phyloP scores from a whole-genome alignment of 78 protist species.

The Diacronema lutheri region DNA sequence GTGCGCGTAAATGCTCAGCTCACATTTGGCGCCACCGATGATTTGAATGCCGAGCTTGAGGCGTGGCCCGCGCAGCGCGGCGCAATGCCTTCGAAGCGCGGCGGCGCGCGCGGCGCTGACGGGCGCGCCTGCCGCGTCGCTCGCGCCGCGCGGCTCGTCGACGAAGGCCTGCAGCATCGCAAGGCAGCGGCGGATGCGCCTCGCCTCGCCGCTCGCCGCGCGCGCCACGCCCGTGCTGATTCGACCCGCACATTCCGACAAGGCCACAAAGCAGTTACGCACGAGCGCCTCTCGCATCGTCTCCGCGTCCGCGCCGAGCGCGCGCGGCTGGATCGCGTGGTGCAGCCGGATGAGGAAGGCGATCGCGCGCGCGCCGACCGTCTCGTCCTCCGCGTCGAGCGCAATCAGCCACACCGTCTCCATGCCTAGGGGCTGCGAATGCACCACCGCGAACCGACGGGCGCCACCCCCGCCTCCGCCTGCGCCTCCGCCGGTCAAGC shows the following conservation, averaged over 20 bases:
- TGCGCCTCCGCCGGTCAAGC: too few relatives aligned
- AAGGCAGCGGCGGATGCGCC: constrained; percentile 10
- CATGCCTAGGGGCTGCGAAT: neutral
- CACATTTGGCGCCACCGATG: neutral
- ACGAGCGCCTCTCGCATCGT: neutral
- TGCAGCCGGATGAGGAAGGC: neutral
- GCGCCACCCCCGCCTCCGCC: too few relatives aligned
- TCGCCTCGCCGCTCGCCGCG: too few relatives aligned
- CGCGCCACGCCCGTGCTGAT: too few relatives aligned
- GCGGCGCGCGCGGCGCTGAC: neutral
- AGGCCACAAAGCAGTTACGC: neutral
- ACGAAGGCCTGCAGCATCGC: neutral
- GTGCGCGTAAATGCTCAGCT: neutral
- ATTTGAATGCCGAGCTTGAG: neutral
- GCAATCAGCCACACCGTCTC: constrained; percentile 2
- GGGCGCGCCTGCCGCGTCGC: too few relatives aligned
- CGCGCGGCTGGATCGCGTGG: neutral
- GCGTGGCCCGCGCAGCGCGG: constrained; percentile 3
- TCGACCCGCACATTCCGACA: too few relatives aligned
- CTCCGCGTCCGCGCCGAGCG: neutral
- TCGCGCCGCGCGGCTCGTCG: neutral
- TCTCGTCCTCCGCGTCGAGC: neutral
- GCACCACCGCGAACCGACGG: neutral
- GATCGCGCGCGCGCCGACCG: neutral
- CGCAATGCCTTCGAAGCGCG: neutral